Conservation (phyloP, 305 asterid species). For the Vinca major region DNA sequence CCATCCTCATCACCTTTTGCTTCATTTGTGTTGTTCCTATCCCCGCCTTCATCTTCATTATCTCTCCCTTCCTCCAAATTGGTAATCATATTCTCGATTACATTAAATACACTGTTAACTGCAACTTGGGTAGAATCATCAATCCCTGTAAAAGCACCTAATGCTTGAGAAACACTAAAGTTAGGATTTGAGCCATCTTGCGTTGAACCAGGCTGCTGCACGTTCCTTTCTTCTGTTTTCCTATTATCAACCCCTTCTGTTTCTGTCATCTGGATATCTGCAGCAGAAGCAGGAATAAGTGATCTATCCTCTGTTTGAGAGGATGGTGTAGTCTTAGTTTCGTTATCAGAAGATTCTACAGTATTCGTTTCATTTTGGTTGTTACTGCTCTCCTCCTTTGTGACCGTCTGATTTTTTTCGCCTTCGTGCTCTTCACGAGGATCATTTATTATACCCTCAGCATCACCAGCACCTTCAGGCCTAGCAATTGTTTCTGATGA, state of each 20-base stretch:
- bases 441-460: conserved; percentile 27
- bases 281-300: conserved; percentile 33
- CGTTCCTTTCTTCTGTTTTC: conserved; percentile 36
- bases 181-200: conserved; percentile 34
- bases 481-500: conserved; percentile 30
- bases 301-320: conserved; percentile 30
- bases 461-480: conserved; percentile 34
- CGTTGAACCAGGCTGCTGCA: conserved; percentile 23
- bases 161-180: conserved; percentile 73
- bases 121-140: conserved; percentile 97
- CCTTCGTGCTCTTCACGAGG: conserved; percentile 30
- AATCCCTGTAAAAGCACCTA: conserved; percentile 65
- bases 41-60: conserved; percentile 26
- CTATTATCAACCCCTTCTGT: conserved; percentile 38
- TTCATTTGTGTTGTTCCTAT: conserved; percentile 23
- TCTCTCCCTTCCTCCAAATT: conserved; percentile 52
- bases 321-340: conserved; percentile 27
- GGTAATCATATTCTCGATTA: conserved; percentile 76
- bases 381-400: conserved; percentile 26
- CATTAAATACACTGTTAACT: conserved; percentile 77
- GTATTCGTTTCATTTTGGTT: conserved; percentile 20
- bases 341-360: conserved; percentile 32
- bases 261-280: conserved; percentile 34
- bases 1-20: background rate
- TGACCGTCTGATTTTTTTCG: conserved; percentile 30